Percentiles rank a stretch among this genome's conserved stretches.
These are phyloP conservation scores for Plenodomus lindquistii DNA, from an alignment of 2,329 filamentous ascomycete genomes.

Conservation along the genomic window DNA sequence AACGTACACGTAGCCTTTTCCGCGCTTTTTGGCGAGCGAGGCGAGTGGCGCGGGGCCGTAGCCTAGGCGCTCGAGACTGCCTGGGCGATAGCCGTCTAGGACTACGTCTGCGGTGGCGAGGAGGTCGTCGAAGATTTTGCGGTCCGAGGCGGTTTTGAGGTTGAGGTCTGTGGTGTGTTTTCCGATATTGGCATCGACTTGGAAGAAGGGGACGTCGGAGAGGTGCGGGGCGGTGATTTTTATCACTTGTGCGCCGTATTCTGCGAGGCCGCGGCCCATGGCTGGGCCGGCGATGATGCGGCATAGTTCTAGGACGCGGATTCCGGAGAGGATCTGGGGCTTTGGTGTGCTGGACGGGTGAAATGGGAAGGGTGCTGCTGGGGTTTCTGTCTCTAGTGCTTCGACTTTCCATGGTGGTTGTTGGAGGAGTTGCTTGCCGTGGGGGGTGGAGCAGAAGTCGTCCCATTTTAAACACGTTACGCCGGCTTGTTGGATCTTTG, in stretches of 20 bases:
- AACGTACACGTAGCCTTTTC: constrained; percentile 68
- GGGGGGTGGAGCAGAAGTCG: constrained; percentile 45
- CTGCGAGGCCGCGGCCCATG: constrained; percentile 71
- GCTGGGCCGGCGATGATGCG: constrained; percentile 77
- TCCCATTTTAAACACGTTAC: constrained; percentile 48
- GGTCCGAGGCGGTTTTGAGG: constrained; percentile 60
- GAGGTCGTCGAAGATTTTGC: constrained; percentile 61
- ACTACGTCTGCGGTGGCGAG: constrained; percentile 67
- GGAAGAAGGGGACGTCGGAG: constrained; percentile 73
- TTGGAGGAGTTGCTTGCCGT: constrained; percentile 47
- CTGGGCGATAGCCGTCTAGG: constrained; percentile 71
- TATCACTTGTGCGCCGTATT: constrained; percentile 74
- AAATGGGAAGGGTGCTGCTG: constrained; percentile 52
- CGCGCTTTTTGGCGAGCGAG: constrained; percentile 57
- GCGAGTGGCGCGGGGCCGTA: constrained; percentile 63
- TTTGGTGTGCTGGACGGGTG: constrained; percentile 45
- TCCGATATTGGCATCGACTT: constrained; percentile 72
- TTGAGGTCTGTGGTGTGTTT: constrained; percentile 69
- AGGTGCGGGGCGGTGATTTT: constrained; percentile 70
- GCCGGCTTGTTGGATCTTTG: constrained; percentile 47
- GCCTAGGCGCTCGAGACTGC: constrained; percentile 65
- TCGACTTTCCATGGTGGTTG: constrained; percentile 55
- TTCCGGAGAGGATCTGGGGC: constrained; percentile 55
- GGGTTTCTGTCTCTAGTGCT: constrained; percentile 55
- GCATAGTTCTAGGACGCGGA: constrained; percentile 75